Evolutionary conservation across 2,329 filamentous ascomycete species (phyloP).

Genomic region (Talaromyces sp.): DNA sequence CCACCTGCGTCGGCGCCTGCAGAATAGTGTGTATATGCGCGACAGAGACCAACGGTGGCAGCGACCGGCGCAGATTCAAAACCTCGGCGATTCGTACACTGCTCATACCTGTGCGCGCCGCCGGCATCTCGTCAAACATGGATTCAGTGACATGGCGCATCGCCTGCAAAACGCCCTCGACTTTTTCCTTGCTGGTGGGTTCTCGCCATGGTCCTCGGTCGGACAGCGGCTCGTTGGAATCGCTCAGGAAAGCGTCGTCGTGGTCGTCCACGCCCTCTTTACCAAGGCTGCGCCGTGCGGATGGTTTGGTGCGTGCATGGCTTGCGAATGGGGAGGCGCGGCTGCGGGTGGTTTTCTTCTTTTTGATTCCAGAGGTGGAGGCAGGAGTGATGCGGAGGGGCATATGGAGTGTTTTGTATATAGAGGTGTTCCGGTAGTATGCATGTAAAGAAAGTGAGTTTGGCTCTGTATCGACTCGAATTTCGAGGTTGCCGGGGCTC

Average conservation of each 20-base stretch:
- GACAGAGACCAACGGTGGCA: constrained; percentile 56
- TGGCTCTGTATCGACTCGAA: too few relatives aligned
- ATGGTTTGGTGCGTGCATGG: constrained; percentile 37
- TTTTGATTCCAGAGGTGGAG: constrained; percentile 42
- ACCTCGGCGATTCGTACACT: constrained; percentile 56
- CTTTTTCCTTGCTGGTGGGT: constrained; percentile 22
- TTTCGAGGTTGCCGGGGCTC: background rate
- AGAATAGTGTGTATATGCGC: constrained; percentile 58
- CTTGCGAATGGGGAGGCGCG: constrained; percentile 38
- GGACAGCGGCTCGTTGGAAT: constrained; percentile 39
- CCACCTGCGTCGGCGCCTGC: constrained; percentile 52
- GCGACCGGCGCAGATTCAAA: constrained; percentile 49
- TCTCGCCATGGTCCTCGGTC: constrained; percentile 49
- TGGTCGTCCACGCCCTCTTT: background rate
- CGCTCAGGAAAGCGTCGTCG: constrained; percentile 20
- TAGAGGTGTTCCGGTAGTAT: background rate
- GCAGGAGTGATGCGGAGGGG: constrained; percentile 45
- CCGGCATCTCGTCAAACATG: constrained; percentile 54
- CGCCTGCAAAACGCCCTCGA: constrained; percentile 48
- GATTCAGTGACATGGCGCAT: constrained; percentile 35
- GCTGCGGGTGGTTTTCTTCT: constrained; percentile 26
- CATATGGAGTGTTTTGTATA: constrained; percentile 26
- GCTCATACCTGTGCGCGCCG: constrained; percentile 54
- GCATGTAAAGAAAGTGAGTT: background rate
- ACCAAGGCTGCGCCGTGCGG: constrained; percentile 11